Conservation (phyloP, 352 stramenopile species). For the Globisporangium echinulatum region DNA sequence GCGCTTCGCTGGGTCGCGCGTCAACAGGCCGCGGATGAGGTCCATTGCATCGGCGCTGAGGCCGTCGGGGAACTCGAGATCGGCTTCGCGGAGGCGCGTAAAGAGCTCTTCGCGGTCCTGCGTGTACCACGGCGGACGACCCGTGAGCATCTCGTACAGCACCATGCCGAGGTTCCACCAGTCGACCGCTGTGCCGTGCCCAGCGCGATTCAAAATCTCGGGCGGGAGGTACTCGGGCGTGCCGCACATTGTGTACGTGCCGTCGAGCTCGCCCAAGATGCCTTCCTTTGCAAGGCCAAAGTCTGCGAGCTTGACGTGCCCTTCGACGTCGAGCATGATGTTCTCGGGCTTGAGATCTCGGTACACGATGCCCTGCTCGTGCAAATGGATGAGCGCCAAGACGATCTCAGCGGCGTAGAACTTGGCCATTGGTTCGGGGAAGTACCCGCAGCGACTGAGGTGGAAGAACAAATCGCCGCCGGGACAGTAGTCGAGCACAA, state of each 20-base stretch:
- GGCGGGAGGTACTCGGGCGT: constrained; percentile 83
- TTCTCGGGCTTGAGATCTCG: constrained; percentile 83
- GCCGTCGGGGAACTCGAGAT: constrained; percentile 70
- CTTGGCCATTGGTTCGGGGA: constrained; percentile 76
- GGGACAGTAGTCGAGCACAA: constrained; percentile 84
- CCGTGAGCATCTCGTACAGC: constrained; percentile 80
- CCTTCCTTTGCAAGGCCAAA: constrained; percentile 79
- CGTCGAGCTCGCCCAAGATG: constrained; percentile 60
- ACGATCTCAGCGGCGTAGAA: constrained; percentile 85
- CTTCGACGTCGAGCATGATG: constrained; percentile 83
- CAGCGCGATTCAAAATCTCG: constrained; percentile 74
- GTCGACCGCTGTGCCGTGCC: constrained; percentile 76
- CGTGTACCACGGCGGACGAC: constrained; percentile 71
- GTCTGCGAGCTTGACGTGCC: constrained; percentile 76
- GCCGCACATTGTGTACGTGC: constrained; percentile 82
- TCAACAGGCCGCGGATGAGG: constrained; percentile 84
- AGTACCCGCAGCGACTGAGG: constrained; percentile 62
- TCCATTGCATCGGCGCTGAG: constrained; percentile 65
- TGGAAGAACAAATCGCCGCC: constrained; percentile 84
- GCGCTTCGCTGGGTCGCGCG: constrained; percentile 88
- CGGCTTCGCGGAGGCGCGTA: constrained; percentile 48
- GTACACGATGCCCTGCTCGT: constrained; percentile 82
- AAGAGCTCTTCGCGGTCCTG: constrained; percentile 77
- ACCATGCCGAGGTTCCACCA: constrained; percentile 85
- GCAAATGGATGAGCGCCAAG: constrained; percentile 78